phyloP scores from a whole-genome alignment of 2,329 filamentous ascomycete species.

The Gaeumannomyces tritici region DNA sequence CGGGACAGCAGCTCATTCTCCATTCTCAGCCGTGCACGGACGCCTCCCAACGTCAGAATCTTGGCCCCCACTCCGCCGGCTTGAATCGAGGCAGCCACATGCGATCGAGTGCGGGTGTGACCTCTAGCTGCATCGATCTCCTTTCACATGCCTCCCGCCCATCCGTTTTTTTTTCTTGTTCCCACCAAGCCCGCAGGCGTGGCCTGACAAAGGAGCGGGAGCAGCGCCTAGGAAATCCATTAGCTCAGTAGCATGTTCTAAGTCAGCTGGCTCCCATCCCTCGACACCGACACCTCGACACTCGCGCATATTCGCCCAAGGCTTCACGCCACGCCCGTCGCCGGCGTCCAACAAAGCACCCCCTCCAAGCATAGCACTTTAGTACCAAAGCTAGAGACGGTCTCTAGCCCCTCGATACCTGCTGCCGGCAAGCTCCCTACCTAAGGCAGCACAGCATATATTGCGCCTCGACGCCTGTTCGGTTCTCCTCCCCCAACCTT shows the following conservation, averaged over 20 bases:
- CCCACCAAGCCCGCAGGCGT: not conserved
- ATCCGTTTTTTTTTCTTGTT: not conserved
- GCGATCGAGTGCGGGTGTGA: not conserved
- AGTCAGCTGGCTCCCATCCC: not conserved
- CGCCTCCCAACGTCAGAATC: not conserved
- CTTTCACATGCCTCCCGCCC: not conserved
- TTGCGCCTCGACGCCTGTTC: not conserved
- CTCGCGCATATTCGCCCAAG: not conserved
- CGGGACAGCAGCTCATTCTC: not conserved
- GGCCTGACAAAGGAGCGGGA: not conserved
- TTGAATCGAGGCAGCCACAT: not conserved
- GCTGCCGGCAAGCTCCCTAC: not conserved
- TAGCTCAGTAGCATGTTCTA: not conserved
- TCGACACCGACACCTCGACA: too few relatives aligned
- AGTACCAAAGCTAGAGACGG: not conserved
- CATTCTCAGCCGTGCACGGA: not conserved
- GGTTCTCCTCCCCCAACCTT: not conserved
- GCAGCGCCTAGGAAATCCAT: not conserved
- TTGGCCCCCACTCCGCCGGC: not conserved
- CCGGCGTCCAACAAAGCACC: not conserved
- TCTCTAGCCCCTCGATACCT: not conserved
- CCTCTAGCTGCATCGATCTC: not conserved
- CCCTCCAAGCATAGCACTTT: not conserved
- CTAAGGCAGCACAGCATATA: not conserved
- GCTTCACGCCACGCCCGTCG: not conserved